phyloP scores from a whole-genome alignment of 2,329 filamentous ascomycete species.

The Stagonosporopsis rhizophila region DNA sequence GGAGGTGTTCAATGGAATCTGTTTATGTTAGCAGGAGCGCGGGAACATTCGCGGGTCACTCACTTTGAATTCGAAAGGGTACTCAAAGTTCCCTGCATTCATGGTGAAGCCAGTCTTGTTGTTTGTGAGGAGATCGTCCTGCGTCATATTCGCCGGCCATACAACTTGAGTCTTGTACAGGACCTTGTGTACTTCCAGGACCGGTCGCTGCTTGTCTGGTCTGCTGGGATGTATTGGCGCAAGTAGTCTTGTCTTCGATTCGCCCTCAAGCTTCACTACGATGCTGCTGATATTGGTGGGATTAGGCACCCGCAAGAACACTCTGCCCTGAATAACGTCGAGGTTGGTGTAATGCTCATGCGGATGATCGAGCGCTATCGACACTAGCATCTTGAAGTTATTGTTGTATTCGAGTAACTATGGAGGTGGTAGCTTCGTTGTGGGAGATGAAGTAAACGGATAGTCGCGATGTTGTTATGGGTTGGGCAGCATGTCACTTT shows the following conservation, averaged over 20 bases:
- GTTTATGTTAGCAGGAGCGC: background rate
- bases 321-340: constrained; percentile 70
- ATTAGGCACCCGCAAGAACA: constrained; percentile 54
- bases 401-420: constrained; percentile 7
- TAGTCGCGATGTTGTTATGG: constrained; percentile 25
- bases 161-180: constrained; percentile 76
- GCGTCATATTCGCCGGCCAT: constrained; percentile 65
- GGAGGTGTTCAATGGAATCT: constrained; percentile 73
- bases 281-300: constrained; percentile 61
- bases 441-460: constrained; percentile 23
- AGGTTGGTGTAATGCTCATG: constrained; percentile 81
- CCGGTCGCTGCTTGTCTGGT: constrained; percentile 54
- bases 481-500: constrained; percentile 32
- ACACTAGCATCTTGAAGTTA: constrained; percentile 56
- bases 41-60: constrained; percentile 40
- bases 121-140: constrained; percentile 49
- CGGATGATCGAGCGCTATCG: constrained; percentile 69
- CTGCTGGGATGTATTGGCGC: constrained; percentile 54
- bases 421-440: constrained; percentile 8
- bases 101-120: constrained; percentile 63
- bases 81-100: constrained; percentile 74
- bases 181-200: constrained; percentile 65
- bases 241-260: constrained; percentile 72
- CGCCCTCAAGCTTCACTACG: constrained; percentile 83
- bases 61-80: constrained; percentile 80